Conservation (phyloP, 768 basidiomycete species). For the Amanita phalloides region DNA sequence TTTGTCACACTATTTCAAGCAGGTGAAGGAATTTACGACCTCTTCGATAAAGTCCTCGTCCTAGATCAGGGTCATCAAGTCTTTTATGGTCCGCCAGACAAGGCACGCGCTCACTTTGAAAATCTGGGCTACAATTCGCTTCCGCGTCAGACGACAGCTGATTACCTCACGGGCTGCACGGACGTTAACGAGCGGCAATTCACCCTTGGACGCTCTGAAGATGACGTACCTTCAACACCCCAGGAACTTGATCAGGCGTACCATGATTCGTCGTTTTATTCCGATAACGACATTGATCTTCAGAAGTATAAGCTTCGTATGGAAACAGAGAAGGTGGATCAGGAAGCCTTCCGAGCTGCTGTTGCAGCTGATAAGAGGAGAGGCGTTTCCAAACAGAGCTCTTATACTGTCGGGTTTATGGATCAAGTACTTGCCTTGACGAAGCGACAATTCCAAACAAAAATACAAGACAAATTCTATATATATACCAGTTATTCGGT, state of each 20-base stretch:
- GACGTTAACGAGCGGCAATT: conserved; percentile 82
- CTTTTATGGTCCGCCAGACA: conserved; percentile 64
- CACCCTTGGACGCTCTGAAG: conserved; percentile 44
- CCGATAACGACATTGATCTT: conserved; percentile 31
- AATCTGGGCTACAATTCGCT: conserved; percentile 60
- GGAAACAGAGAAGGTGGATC: conserved; percentile 55
- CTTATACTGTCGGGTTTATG: conserved; percentile 72
- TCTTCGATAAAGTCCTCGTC: conserved; percentile 85
- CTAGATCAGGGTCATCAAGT: conserved; percentile 74
- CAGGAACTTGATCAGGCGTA: conserved; percentile 58
- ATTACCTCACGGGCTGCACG: conserved; percentile 78
- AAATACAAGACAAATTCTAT: conserved; percentile 70
- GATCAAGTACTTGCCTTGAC: conserved; percentile 66
- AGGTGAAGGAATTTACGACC: conserved; percentile 62
- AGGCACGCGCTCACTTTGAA: conserved; percentile 75
- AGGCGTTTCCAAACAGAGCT: conserved; percentile 67
- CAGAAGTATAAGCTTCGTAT: conserved; percentile 43
- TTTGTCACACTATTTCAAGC: conserved; percentile 82
- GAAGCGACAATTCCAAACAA: conserved; percentile 62
- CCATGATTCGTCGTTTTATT: conserved; percentile 33
- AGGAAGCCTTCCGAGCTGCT: conserved; percentile 67
- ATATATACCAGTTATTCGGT: conserved; percentile 60
- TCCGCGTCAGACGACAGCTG: conserved; percentile 77
- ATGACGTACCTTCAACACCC: conserved; percentile 57
- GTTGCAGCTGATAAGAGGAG: conserved; percentile 70